Percentiles rank a stretch among this genome's conserved stretches.
phyloP scores from a whole-genome alignment of 2,329 filamentous ascomycete genomes.

The Aureobasidium sp. region DNA sequence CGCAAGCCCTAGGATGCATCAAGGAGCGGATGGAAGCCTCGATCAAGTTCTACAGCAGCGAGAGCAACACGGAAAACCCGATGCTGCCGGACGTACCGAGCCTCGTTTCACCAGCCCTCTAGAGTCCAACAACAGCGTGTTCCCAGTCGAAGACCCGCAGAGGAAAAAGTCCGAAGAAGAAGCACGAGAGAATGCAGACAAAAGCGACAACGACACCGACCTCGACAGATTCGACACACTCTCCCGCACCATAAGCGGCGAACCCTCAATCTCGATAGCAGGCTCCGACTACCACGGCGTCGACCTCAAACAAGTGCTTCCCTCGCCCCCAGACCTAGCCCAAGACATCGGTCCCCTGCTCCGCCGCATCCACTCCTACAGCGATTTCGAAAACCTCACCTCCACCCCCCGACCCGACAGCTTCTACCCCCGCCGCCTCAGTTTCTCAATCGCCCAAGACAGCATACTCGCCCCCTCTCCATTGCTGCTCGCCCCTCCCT shows the following conservation, averaged over 20 bases:
- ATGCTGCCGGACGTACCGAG: not conserved
- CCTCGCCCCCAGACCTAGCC: constrained; percentile 41
- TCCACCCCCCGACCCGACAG: constrained; percentile 34
- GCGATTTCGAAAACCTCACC: constrained; percentile 26
- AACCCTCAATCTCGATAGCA: constrained; percentile 38
- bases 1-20: not conserved
- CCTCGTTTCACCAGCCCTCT: not conserved
- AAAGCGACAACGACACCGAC: not conserved
- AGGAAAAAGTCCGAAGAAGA: not conserved
- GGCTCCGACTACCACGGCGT: constrained; percentile 52
- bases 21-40: not conserved
- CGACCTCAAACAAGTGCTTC: constrained; percentile 48
- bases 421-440: constrained; percentile 62
- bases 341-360: constrained; percentile 41
- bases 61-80: not conserved
- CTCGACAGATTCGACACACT: not conserved
- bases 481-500: not conserved
- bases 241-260: constrained; percentile 1
- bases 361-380: constrained; percentile 47
- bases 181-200: not conserved
- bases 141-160: constrained; percentile 6
- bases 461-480: constrained; percentile 45
- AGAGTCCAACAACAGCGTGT: not conserved
- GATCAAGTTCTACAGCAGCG: not conserved
- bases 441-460: constrained; percentile 67